Conservation (phyloP, 2,329 filamentous ascomycete species). For the Hymenoscyphus salicellus region DNA sequence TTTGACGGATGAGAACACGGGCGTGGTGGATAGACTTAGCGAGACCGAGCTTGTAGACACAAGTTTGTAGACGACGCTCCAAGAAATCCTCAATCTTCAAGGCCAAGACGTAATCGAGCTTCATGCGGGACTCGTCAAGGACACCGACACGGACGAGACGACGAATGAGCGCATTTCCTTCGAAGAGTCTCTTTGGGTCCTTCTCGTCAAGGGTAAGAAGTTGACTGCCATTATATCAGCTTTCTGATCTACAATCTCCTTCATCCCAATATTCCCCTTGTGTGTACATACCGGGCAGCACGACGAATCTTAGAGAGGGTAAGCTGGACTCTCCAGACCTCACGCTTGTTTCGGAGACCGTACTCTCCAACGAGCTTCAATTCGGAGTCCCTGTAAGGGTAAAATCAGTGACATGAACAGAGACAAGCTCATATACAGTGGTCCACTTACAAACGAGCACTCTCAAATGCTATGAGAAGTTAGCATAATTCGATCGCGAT, state of each 20-base stretch:
- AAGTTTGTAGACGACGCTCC: conserved; percentile 99
- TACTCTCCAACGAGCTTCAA: conserved; percentile 99
- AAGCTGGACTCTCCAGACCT: conserved; percentile 99
- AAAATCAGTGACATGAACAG: conserved; percentile 88
- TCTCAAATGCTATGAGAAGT: conserved; percentile 74
- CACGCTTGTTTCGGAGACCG: conserved; percentile 99
- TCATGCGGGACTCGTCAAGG: conserved; percentile 99
- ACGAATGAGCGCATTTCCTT: conserved; percentile 99
- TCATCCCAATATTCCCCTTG: background rate
- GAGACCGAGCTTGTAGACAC: conserved; percentile 99
- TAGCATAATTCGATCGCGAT: conserved; percentile 34
- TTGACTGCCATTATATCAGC: conserved; percentile 62
- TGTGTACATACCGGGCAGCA: conserved; percentile 84
- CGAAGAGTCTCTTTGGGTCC: conserved; percentile 99
- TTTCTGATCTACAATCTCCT: background rate
- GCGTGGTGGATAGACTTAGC: conserved; percentile 99
- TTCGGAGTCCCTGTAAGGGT: conserved; percentile 82
- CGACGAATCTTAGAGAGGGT: conserved; percentile 99
- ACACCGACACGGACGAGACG: conserved; percentile 99
- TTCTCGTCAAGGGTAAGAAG: conserved; percentile 99
- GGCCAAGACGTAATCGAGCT: conserved; percentile 99
- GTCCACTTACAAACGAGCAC: conserved; percentile 99
- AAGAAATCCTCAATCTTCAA: conserved; percentile 99
- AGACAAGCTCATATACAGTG: conserved; percentile 98
- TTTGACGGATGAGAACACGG: conserved; percentile 98